Percentiles rank a stretch among this genome's conserved stretches.
phyloP scores from a whole-genome alignment of 108 stramenopile genomes.

The Pseudonitzschia delicatissima region DNA sequence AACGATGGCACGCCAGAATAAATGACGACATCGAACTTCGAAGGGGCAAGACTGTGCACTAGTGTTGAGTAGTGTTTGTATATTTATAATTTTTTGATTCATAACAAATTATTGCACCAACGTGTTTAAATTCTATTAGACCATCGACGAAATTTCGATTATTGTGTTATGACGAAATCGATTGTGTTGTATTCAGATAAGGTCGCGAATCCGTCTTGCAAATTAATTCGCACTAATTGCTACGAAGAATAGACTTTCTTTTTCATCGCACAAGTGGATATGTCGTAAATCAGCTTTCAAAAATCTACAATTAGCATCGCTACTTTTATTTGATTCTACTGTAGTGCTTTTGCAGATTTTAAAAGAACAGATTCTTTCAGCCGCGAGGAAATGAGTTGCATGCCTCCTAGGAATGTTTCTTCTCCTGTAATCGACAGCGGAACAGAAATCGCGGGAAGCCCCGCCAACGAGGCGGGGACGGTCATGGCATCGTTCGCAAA shows the following conservation, averaged over 20 bases:
- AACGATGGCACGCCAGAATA: too few relatives aligned
- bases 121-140: background rate
- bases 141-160: too few relatives aligned
- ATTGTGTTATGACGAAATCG: too few relatives aligned
- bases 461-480: slow-evolving; percentile 79
- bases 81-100: background rate
- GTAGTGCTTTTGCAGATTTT: slow-evolving; percentile 38
- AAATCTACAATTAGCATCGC: too few relatives aligned
- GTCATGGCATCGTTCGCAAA: slow-evolving; percentile 94
- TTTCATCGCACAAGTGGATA: too few relatives aligned
- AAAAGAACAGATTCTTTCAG: slow-evolving; percentile 45
- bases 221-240: too few relatives aligned
- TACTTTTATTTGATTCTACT: background rate
- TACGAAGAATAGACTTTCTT: too few relatives aligned
- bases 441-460: slow-evolving; percentile 78
- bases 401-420: slow-evolving; percentile 17
- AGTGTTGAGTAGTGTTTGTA: background rate
- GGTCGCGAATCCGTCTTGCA: too few relatives aligned
- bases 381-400: slow-evolving; percentile 54
- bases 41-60: background rate
- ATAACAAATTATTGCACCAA: background rate
- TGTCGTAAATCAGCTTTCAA: too few relatives aligned
- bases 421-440: slow-evolving; percentile 35
- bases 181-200: too few relatives aligned
- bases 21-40: too few relatives aligned